These are phyloP conservation scores for Microdochium paspali DNA, from an alignment of 2,329 filamentous ascomycete genomes.

Conservation along the genomic window DNA sequence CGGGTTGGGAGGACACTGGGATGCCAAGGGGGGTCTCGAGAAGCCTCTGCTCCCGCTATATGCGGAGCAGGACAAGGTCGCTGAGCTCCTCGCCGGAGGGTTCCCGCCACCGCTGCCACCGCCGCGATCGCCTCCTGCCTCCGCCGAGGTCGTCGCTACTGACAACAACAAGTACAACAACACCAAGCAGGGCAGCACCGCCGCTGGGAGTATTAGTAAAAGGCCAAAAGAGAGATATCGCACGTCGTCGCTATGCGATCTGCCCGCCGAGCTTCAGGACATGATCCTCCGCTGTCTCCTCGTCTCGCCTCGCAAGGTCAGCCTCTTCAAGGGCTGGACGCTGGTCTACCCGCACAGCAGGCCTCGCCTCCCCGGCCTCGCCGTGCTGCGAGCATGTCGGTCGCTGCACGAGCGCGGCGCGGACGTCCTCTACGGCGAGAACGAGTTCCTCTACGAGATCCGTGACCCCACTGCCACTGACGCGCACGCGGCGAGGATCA, in stretches of 20 bases:
- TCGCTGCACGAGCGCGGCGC: constrained; percentile 25
- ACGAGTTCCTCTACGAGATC: constrained; percentile 35
- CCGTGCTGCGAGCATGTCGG: constrained; percentile 26
- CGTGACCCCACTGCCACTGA: constrained; percentile 21
- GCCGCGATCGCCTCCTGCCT: background rate
- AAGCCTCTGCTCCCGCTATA: background rate
- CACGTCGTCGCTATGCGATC: background rate
- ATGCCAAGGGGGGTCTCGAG: background rate
- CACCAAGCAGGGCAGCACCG: too few species aligned
- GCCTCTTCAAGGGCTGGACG: constrained; percentile 22
- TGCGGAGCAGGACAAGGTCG: background rate
- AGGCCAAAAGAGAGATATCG: background rate
- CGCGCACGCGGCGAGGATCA: constrained; percentile 1
- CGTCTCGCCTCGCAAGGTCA: constrained; percentile 16
- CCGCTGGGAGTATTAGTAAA: too few species aligned
- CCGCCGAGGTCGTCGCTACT: too few species aligned
- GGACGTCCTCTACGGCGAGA: constrained; percentile 35
- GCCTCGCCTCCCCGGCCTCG: constrained; percentile 19
- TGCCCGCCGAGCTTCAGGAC: constrained; percentile 21
- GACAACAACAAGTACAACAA: too few species aligned
- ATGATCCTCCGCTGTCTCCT: constrained; percentile 22
- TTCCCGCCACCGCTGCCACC: too few species aligned
- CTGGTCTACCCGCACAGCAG: constrained; percentile 13
- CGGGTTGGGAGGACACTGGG: background rate
- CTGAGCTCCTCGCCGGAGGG: background rate